A percentile compares a stretch with the other conserved stretches of the same genome.
Evolutionary conservation across 1,284 basidiomycete genomes (phyloP).

Genomic region (Meira miltonrushii): DNA sequence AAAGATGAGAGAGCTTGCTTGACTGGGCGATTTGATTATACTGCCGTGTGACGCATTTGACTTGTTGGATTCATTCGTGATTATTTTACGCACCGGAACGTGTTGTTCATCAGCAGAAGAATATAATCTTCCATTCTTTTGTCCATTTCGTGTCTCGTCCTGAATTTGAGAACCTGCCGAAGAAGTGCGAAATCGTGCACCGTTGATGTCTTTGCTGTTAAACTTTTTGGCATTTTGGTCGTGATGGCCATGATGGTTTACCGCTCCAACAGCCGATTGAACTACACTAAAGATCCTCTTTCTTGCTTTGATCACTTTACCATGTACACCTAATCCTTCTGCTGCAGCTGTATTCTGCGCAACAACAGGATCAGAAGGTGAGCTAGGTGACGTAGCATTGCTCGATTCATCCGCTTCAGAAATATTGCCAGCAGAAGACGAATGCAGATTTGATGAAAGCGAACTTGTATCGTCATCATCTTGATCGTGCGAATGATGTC

Average conservation of each 20-base stretch:
- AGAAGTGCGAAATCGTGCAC: no score
- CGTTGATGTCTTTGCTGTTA: no score
- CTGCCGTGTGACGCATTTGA: no score
- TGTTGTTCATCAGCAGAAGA: no score
- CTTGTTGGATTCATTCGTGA: no score
- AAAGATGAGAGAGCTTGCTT: no score
- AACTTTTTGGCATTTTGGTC: neutral
- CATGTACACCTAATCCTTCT: constrained; percentile 29
- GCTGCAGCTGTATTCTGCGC: constrained; percentile 30
- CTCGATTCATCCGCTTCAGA: neutral
- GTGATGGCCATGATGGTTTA: neutral
- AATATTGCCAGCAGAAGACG: neutral
- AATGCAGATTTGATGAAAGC: neutral
- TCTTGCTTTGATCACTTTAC: constrained; percentile 40
- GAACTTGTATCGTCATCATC: constrained; percentile 10
- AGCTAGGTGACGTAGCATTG: neutral
- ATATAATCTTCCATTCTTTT: no score
- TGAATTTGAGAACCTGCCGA: no score
- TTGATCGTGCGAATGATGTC: neutral
- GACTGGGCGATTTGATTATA: no score
- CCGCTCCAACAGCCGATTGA: constrained; percentile 19
- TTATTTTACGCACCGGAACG: no score
- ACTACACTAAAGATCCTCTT: constrained; percentile 33
- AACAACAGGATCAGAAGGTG: constrained; percentile 14
- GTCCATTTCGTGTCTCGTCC: no score